Base-by-base conservation (phyloP, 1,139 yeast genomes). In the Hanseniaspora uvarum region DNA sequence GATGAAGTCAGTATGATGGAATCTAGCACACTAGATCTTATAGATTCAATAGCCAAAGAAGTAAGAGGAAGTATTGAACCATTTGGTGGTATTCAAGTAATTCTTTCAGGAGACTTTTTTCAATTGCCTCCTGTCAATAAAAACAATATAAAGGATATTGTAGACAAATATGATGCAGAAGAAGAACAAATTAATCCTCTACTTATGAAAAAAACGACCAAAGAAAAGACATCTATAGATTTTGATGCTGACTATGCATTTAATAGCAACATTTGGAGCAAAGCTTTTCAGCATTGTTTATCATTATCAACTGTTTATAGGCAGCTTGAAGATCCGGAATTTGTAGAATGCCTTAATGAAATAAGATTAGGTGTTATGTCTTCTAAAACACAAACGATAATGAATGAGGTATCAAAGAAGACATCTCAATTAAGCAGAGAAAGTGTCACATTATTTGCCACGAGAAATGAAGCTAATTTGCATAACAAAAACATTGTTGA, bases 1-100 rank as follows among this genome's bases (percentile, higher is more conserved):
- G 96, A 88, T 69, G 96, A 88, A 64, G 77, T 88, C 7, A 86
- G 95, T 6, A 88, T 88, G 96, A 79, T 88, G 46, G 88, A 86
- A 62, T 94, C 87, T 1, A 74, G 70, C 2, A 70, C 88, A 18
- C 73, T 88, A 47, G 86, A 86, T 60, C 84, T 84, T 60, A 69
- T 88, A 51, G 81, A 86, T 60, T 69, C 64, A 16, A 73, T 88
- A 47, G 95, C 87, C 0, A 74, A 78, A 58, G 68, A 64, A 12
- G 57, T 87, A 6, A 69, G 87, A 40, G 72, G 71, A 37, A 74
- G 67, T 56, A 55, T 53, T 18, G 53, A 56, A 40, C 95, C 96
- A 0, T 88, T 88, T 72, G 96, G 96, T 16, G 96, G 96, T 0
- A 83, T 88, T 38, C 96, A 88, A 62, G 62, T 88, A 11, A 78